phyloP scores from a whole-genome alignment of 2,329 filamentous ascomycete species.

The Calonectria crousiana region DNA sequence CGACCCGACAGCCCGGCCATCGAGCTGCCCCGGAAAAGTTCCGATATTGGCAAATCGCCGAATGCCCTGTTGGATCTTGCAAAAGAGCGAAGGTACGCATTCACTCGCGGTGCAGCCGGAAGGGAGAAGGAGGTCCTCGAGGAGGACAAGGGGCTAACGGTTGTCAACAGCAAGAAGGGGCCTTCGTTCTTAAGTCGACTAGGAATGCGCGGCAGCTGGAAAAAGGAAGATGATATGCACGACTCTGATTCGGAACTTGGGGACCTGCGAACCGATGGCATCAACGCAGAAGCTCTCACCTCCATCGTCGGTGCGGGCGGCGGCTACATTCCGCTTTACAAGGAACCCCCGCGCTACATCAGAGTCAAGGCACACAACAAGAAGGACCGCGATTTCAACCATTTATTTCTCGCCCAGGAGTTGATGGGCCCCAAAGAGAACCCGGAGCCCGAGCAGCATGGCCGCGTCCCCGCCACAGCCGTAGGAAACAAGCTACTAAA shows the following conservation, averaged over 20 bases:
- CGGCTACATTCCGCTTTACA: conserved; percentile 87
- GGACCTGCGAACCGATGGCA: conserved; percentile 78
- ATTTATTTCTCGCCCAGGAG: conserved; percentile 92
- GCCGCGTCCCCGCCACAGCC: conserved; percentile 50
- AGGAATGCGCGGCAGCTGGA: conserved; percentile 79
- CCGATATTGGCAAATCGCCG: conserved; percentile 56
- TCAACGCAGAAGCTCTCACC: conserved; percentile 85
- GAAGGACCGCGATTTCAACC: conserved; percentile 84
- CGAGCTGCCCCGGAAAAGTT: conserved; percentile 54
- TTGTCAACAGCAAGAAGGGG: conserved; percentile 73
- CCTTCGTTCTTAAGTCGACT: conserved; percentile 90
- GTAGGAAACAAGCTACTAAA: conserved; percentile 56
- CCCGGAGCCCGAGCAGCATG: conserved; percentile 42
- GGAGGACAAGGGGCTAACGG: conserved; percentile 24
- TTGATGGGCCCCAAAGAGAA: conserved; percentile 71
- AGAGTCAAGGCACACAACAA: conserved; percentile 86
- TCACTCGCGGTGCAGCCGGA: background rate
- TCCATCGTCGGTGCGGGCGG: conserved; percentile 75
- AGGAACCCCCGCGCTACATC: conserved; percentile 91
- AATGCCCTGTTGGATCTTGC: conserved; percentile 56
- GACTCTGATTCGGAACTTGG: conserved; percentile 79
- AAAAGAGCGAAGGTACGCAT: conserved; percentile 77
- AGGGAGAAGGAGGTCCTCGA: background rate
- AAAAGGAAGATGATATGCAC: conserved; percentile 71
- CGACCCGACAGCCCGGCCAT: conserved; percentile 64